Conservation (phyloP, 495 filamentous ascomycete species). For the Neurospora africana region DNA sequence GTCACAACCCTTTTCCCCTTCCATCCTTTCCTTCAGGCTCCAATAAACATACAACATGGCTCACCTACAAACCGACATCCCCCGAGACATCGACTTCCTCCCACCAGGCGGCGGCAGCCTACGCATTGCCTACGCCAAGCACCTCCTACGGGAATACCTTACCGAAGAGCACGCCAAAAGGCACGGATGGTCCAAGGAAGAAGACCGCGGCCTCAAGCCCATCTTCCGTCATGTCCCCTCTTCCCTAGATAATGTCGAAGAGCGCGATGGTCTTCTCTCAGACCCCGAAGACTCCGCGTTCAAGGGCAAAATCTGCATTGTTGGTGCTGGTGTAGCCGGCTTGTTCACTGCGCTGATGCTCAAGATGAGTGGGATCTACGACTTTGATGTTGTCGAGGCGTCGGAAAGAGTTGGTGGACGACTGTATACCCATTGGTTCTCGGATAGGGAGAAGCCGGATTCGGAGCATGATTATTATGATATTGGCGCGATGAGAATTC, state of each 20-base stretch:
- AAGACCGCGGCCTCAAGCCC: not conserved
- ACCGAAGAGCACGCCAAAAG: not conserved
- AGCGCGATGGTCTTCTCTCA: not conserved
- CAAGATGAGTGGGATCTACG: conserved; percentile 14
- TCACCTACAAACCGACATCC: not conserved
- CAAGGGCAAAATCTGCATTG: conserved; percentile 20
- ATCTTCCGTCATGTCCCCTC: not conserved
- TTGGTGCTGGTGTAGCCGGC: conserved; percentile 31
- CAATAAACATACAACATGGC: not conserved
- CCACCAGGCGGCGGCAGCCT: not conserved
- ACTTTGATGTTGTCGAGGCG: conserved; percentile 25
- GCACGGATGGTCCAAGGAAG: not conserved
- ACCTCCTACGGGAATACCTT: not conserved
- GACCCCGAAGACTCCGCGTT: not conserved
- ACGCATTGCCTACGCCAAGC: conserved; percentile 1
- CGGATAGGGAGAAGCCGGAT: not conserved
- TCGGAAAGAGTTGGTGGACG: conserved; percentile 21
- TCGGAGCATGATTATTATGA: conserved; percentile 31
- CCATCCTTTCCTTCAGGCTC: not conserved
- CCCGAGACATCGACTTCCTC: not conserved
- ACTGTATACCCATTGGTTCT: conserved; percentile 23
- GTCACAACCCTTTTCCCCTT: not conserved
- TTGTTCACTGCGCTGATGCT: conserved; percentile 30
- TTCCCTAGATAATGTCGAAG: not conserved
- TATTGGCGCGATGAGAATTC: conserved; percentile 34